Conservation (phyloP, 805 yeast genomes). For the Barnettozyma vustinii region DNA sequence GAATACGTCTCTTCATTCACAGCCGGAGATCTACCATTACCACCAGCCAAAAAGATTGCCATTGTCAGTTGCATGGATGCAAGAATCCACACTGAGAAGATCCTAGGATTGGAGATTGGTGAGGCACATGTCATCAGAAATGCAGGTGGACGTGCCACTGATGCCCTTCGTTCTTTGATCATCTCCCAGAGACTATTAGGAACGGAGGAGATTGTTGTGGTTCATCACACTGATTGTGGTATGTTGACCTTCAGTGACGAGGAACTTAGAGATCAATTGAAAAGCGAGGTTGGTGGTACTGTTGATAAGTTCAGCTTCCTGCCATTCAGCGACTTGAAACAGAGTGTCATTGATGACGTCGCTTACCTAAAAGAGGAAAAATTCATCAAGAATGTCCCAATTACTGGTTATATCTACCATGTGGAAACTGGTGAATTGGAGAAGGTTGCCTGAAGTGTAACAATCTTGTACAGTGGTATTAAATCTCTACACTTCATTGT, state of each 20-base stretch:
- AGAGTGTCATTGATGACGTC: constrained; percentile 34
- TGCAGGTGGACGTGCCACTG: constrained; percentile 39
- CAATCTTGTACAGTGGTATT: too few relatives aligned
- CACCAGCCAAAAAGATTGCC: constrained; percentile 33
- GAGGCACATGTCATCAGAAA: constrained; percentile 40
- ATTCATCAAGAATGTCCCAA: constrained; percentile 29
- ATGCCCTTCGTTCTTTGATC: constrained; percentile 34
- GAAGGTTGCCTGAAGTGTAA: constrained; percentile 13
- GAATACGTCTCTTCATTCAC: constrained; percentile 2
- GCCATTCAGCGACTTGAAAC: constrained; percentile 31
- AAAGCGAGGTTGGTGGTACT: constrained; percentile 27
- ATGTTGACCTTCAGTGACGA: constrained; percentile 37
- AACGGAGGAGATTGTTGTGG: constrained; percentile 34
- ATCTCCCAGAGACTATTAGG: constrained; percentile 37
- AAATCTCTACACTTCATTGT: background rate
- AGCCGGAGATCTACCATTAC: constrained; percentile 23
- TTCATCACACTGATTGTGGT: constrained; percentile 41
- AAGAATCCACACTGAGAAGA: constrained; percentile 6
- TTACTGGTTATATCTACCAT: constrained; percentile 35
- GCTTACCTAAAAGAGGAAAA: constrained; percentile 23
- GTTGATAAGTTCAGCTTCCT: constrained; percentile 23
- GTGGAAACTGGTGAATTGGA: constrained; percentile 31
- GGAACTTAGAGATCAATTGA: constrained; percentile 25
- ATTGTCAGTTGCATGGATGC: constrained; percentile 30
- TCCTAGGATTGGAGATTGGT: constrained; percentile 30